Evolutionary conservation across 108 stramenopile species (phyloP).

Genomic region (Skeletonema marinoi): DNA sequence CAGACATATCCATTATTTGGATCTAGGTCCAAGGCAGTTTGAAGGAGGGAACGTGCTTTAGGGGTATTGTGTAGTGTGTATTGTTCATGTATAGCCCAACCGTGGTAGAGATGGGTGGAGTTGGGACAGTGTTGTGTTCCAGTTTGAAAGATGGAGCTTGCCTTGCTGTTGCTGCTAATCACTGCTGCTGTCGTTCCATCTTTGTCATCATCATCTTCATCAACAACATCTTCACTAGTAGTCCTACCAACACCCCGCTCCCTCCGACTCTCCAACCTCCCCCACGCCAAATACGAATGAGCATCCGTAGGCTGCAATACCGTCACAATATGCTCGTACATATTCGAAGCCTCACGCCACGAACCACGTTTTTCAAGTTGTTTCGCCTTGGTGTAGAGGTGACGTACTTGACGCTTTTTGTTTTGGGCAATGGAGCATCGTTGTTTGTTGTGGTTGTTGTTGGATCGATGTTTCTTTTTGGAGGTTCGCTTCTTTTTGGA

Average conservation of each 20-base stretch:
- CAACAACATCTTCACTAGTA: background rate
- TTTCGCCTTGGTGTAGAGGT: conserved; percentile 33
- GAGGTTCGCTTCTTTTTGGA: background rate
- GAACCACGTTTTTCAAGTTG: background rate
- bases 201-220: background rate
- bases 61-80: conserved; percentile 43
- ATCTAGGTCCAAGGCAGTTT: conserved; percentile 67
- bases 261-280: conserved; percentile 62
- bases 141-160: conserved; percentile 57
- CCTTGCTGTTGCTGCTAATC: conserved; percentile 11
- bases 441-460: conserved; percentile 6
- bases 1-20: conserved; percentile 76
- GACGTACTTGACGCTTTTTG: conserved; percentile 18
- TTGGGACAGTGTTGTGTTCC: conserved; percentile 67
- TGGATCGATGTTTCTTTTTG: background rate
- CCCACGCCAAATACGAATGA: conserved; percentile 75
- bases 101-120: conserved; percentile 76
- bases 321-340: conserved; percentile 56
- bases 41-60: conserved; percentile 59
- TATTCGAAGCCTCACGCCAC: conserved; percentile 50
- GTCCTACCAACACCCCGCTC: conserved; percentile 15
- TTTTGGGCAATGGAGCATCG: conserved; percentile 20
- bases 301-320: conserved; percentile 61
- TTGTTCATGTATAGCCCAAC: conserved; percentile 81
- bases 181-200: background rate